A percentile compares a stretch with the other conserved stretches of the same genome.
Conservation (phyloP, 352 stramenopile genomes). For the Thalassiosira gravida region DNA sequence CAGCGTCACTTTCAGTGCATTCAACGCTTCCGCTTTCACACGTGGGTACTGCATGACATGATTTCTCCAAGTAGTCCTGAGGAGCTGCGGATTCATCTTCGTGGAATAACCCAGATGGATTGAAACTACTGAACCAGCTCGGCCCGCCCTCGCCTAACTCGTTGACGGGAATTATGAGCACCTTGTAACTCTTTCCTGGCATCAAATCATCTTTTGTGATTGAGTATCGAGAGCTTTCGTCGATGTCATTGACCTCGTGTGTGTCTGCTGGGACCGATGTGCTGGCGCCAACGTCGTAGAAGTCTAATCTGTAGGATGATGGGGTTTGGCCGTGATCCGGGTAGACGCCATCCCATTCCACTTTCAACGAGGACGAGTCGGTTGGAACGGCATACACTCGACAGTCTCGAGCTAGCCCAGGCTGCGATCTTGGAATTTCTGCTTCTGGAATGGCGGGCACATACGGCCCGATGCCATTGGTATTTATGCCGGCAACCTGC, state of each 20-base stretch:
- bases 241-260: constrained; percentile 37
- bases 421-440: constrained; percentile 78
- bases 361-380: constrained; percentile 87
- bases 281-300: constrained; percentile 45
- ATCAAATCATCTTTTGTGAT: constrained; percentile 46
- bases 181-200: constrained; percentile 50
- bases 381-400: constrained; percentile 87
- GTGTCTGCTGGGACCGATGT: constrained; percentile 26
- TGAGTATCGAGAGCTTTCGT: constrained; percentile 53
- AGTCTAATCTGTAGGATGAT: constrained; percentile 53
- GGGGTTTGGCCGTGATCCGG: constrained; percentile 56
- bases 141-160: constrained; percentile 51
- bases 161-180: constrained; percentile 54
- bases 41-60: constrained; percentile 86
- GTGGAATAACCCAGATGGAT: constrained; percentile 43
- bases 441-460: constrained; percentile 80
- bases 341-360: constrained; percentile 87
- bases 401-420: constrained; percentile 86
- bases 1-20: constrained; percentile 80
- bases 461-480: constrained; percentile 85
- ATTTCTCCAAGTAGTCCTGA: constrained; percentile 56
- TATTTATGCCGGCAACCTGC: constrained; percentile 89
- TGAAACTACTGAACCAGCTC: constrained; percentile 51
- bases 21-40: constrained; percentile 89
- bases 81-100: constrained; percentile 20